Conservation (phyloP, 2,329 filamentous ascomycete species). For the Ceratocystis harringtonii region DNA sequence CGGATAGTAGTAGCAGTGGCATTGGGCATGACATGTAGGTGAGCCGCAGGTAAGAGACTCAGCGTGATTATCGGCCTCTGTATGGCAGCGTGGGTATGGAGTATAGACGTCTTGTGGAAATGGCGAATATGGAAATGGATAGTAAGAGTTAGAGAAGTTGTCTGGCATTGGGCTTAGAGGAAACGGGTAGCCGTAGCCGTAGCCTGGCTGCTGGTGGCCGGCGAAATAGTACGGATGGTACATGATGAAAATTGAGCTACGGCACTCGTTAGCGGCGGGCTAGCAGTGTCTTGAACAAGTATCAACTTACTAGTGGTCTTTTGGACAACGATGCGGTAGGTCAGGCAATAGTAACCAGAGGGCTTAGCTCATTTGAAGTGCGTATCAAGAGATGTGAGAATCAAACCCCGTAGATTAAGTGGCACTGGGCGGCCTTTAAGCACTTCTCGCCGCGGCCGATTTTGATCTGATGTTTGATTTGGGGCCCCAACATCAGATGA, state of each 20-base stretch:
- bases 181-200: background rate
- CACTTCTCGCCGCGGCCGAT: background rate
- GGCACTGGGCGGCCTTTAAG: background rate
- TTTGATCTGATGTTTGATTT: background rate
- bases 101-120: background rate
- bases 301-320: background rate
- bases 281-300: background rate
- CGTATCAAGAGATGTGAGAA: background rate
- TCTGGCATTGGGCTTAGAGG: background rate
- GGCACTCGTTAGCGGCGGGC: background rate
- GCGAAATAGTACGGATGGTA: constrained; percentile 1
- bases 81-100: background rate
- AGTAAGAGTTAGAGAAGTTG: background rate
- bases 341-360: background rate
- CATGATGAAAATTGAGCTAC: background rate
- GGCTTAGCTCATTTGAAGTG: background rate
- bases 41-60: background rate
- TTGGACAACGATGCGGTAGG: too few relatives aligned
- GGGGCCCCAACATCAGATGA: background rate
- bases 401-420: background rate
- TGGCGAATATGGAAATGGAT: background rate
- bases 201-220: background rate
- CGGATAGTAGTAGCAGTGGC: background rate
- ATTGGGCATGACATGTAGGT: background rate
- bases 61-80: background rate